Percentiles rank a stretch among this genome's conserved stretches.
These are phyloP conservation scores for Xylariaceae sp. DNA, from an alignment of 2,329 filamentous ascomycete genomes.

Conservation along the genomic window DNA sequence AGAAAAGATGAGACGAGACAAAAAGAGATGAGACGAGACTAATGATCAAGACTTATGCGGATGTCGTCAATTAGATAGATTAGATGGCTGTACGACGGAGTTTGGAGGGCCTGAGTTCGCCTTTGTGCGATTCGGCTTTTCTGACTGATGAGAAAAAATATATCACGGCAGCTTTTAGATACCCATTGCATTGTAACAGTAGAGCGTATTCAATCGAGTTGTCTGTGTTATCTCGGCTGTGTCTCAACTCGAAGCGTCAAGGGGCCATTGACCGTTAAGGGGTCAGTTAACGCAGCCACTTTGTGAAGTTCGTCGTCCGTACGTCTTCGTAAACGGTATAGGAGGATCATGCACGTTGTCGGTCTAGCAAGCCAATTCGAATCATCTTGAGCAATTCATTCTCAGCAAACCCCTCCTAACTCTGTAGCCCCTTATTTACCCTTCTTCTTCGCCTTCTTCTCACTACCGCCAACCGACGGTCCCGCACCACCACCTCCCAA, in stretches of 20 bases:
- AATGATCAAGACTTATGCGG: neutral
- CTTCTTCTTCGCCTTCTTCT: slow-evolving; percentile 46
- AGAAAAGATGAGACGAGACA: neutral
- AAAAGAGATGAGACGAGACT: neutral
- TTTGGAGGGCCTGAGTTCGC: neutral
- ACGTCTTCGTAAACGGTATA: too few species aligned
- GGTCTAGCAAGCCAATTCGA: too few species aligned
- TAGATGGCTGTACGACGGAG: neutral
- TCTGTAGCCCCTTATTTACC: slow-evolving; percentile 34
- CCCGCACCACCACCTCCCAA: slow-evolving; percentile 25
- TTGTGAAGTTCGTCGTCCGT: too few species aligned
- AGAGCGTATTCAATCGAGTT: slow-evolving; percentile 12
- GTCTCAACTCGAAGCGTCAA: neutral
- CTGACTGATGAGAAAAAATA: neutral
- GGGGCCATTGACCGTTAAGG: too few species aligned
- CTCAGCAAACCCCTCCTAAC: neutral
- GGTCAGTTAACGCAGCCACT: too few species aligned
- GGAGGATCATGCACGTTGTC: too few species aligned
- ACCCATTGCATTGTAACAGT: slow-evolving; percentile 20
- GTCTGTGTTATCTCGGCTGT: slow-evolving; percentile 3
- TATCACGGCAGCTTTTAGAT: slow-evolving; percentile 17
- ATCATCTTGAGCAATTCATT: neutral
- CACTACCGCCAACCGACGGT: slow-evolving; percentile 23
- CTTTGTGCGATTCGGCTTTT: neutral
- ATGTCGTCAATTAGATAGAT: neutral